Conservation (phyloP, 129 eudicot species). For the Helichrysum umbraculigerum region DNA sequence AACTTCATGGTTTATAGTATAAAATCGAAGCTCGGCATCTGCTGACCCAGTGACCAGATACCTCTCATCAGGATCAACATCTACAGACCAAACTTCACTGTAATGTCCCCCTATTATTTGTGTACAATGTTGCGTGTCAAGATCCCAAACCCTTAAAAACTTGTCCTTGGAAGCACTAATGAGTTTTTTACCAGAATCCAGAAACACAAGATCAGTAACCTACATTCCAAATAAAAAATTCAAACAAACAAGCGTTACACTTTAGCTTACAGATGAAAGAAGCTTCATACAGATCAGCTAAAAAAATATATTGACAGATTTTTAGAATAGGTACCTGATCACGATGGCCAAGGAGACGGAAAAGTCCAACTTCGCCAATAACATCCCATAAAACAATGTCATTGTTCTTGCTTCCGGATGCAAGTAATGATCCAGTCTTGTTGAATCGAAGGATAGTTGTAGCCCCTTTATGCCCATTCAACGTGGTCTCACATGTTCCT, state of each 20-base stretch:
- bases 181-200: constrained; percentile 78
- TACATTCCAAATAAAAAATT: constrained; percentile 27
- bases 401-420: constrained; percentile 93
- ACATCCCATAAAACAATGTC: constrained; percentile 98
- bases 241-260: constrained; percentile 6
- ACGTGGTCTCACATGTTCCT: constrained; percentile 85
- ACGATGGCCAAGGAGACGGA: constrained; percentile 94
- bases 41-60: constrained; percentile 91
- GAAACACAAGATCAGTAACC: constrained; percentile 93
- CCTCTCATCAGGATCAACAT: constrained; percentile 68
- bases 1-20: constrained; percentile 51
- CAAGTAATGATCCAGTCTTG: constrained; percentile 84
- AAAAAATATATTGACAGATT: too few species aligned
- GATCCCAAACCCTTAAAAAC: constrained; percentile 95
- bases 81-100: constrained; percentile 96
- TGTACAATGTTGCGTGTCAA: constrained; percentile 90
- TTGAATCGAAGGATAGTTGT: constrained; percentile 67
- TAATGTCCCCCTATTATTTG: constrained; percentile 97
- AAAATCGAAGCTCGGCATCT: constrained; percentile 80
- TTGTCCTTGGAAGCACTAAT: constrained; percentile 94
- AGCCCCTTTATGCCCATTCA: constrained; percentile 97
- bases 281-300: not conserved
- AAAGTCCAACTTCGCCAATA: constrained; percentile 87
- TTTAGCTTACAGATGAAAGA: not conserved
- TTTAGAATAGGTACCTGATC: constrained; percentile 65